Base-by-base conservation (phyloP, 352 stramenopile species). In the Phytopythium cucurbitacearum region DNA sequence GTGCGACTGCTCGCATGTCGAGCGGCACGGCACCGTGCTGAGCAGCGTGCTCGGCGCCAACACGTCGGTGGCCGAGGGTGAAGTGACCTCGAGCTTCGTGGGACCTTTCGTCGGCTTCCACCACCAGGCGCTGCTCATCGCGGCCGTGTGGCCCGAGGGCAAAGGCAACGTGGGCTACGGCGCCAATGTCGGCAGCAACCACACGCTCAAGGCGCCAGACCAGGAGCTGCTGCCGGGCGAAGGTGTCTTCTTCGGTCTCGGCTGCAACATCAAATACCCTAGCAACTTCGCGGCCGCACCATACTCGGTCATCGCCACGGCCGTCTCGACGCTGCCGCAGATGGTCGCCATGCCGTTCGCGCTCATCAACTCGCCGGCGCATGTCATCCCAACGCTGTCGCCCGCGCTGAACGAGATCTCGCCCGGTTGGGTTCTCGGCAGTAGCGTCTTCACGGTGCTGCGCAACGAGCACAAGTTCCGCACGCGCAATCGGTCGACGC, bases 131-230 rank as follows among this genome's bases (percentile, higher is more conserved):
- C 76, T 98, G 45, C 71, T 98, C 13, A 98, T 98, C 53, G 85
- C 91, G 38, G 81, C 84, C 6, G 72, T 96, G 36, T 98, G 94
- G 94, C 89, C 89, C 7, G 60, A 91, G 33, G 94, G 94, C n/a
- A 87, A 91, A 62, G 94, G 94, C 12, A 98, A 98, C 56, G 70
- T 98, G 40, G 89, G 85, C 12, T 98, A 97, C 50, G 94, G 94
- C 33, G 93, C 91, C 46, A 98, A 99, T 60, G 91, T 98, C 28
- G 96, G 96, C 41, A 98, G 88, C 53, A 99, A 99, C 67, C 96
- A 99, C 69, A 99, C 96, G 42, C 62, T 95, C n/a, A 93, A 92
- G 48, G 82, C 81, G 0, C 85, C 85, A 0, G 85, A 95, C 54
- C 85, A 95, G 68, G 96, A 99, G 67, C 73, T 95, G 3, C 82